Evolutionary conservation across 2,329 filamentous ascomycete species (phyloP), one percentile per base, ranked within the genome.

Genomic region (Harringtonia aguacate): DNA sequence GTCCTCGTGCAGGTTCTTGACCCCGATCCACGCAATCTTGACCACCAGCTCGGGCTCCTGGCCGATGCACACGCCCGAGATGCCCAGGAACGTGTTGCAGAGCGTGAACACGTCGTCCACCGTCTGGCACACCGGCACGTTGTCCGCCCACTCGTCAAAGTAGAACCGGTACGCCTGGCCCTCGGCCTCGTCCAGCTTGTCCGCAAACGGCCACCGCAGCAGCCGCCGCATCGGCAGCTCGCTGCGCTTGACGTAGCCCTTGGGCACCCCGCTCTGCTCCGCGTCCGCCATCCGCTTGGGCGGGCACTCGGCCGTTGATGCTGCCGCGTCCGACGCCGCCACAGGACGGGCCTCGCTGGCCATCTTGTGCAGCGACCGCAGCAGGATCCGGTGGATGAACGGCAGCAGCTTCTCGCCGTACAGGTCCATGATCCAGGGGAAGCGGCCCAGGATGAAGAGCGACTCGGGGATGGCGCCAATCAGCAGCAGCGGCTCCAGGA

Each of bases 121-220:
- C 2, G 72, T 84, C 59, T 94, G 89, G 57, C 92, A 98, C 18
- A 95, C 67, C 1, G 92, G 94, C 37, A 98, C 73, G 50, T 92
- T 94, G 61, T 97, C 90, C 3, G 81, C 74, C 92, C 92, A 98
- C 53, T 97, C 92, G 47, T 95, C 88, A 81, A 92, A 95, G 61
- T 98, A 98, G 59, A 94, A 97, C 29, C 84, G 79, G 60, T 95
- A 97, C 42, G 84, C 77, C n/a, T 75, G 73, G 18, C 81, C 81
- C 52, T 88, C 86, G 44, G 80, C 81, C 22, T 78, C 79, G 55
- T 92, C 86, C 50, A 73, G 73, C 52, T 78, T 81, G 53, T 95
- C 89, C 6, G 87, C 78, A 54, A 84, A 82, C 5, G 88, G 84
- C 90, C 90, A 95, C 48, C 85, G 77, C 50, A 92, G 69, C 15